These are phyloP conservation scores for Lachnellula suecica DNA, from an alignment of 2,329 filamentous ascomycete genomes.

Conservation along the genomic window DNA sequence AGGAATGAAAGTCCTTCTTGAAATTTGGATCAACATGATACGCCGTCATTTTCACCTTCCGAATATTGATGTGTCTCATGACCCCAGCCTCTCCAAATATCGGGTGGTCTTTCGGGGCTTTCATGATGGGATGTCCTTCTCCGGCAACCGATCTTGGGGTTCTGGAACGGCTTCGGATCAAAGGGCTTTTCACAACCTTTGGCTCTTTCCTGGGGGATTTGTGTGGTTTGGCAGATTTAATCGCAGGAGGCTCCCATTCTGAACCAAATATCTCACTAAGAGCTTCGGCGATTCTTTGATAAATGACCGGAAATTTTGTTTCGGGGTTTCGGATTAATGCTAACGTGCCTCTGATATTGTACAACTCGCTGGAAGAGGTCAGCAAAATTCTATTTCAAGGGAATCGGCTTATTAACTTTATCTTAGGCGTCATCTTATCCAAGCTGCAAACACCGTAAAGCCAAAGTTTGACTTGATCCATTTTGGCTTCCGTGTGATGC, in stretches of 20 bases:
- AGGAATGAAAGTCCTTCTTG: not conserved
- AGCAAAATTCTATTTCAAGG: not conserved
- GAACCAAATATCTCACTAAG: constrained; percentile 1
- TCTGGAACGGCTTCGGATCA: not conserved
- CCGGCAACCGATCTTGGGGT: not conserved
- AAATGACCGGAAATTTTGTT: not conserved
- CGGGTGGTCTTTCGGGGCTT: not conserved
- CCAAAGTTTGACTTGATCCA: not conserved
- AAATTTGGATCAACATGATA: not conserved
- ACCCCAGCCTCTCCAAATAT: constrained; percentile 1
- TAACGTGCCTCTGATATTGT: not conserved
- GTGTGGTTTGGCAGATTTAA: not conserved
- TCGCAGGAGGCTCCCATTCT: constrained; percentile 1
- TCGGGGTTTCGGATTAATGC: not conserved
- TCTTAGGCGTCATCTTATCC: not conserved
- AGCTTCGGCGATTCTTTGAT: constrained; percentile 1
- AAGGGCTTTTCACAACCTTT: not conserved
- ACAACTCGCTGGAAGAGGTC: not conserved
- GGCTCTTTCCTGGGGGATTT: not conserved
- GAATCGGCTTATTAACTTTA: not conserved
- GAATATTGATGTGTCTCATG: constrained; percentile 5
- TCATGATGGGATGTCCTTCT: not conserved
- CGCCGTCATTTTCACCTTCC: not conserved
- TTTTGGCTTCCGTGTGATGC: not conserved
- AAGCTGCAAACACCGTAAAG: not conserved